A percentile compares a stretch with the other conserved stretches of the same genome.
These are phyloP conservation scores for Bombardia bombarda DNA, from an alignment of 495 filamentous ascomycete species.

Conservation along the genomic window DNA sequence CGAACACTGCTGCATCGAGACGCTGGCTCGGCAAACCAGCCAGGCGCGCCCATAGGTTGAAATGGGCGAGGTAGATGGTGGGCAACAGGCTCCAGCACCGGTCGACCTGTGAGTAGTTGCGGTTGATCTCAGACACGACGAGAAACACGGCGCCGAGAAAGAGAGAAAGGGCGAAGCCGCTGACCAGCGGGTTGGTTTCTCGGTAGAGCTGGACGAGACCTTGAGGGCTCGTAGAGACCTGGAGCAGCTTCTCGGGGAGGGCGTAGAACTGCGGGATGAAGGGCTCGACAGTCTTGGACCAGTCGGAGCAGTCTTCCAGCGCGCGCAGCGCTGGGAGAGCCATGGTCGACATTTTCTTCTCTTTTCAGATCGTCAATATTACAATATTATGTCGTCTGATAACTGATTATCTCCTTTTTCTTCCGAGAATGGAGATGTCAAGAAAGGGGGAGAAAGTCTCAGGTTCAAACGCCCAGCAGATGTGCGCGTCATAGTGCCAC, in stretches of 20 bases:
- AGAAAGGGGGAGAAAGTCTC: no score
- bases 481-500: slow-evolving; percentile 3
- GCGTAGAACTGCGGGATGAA: slow-evolving; percentile 71
- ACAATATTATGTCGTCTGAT: no score
- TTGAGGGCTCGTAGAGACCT: slow-evolving; percentile 45
- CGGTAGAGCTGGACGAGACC: slow-evolving; percentile 61
- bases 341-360: no score
- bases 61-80: slow-evolving; percentile 83
- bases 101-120: slow-evolving; percentile 93
- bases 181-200: slow-evolving; percentile 79
- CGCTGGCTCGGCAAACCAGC: slow-evolving; percentile 62
- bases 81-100: slow-evolving; percentile 86
- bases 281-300: slow-evolving; percentile 59
- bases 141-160: slow-evolving; percentile 61
- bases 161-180: slow-evolving; percentile 63
- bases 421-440: not conserved
- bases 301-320: slow-evolving; percentile 65
- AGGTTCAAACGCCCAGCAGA: no score
- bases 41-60: slow-evolving; percentile 67
- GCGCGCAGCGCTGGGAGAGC: slow-evolving; percentile 61
- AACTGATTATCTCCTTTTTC: no score
- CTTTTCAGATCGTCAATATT: no score
- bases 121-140: slow-evolving; percentile 69
- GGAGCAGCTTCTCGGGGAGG: slow-evolving; percentile 56
- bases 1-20: slow-evolving; percentile 64